Base-by-base conservation (phyloP, 2,329 filamentous ascomycete genomes). In the Fusarium nematophilum region DNA sequence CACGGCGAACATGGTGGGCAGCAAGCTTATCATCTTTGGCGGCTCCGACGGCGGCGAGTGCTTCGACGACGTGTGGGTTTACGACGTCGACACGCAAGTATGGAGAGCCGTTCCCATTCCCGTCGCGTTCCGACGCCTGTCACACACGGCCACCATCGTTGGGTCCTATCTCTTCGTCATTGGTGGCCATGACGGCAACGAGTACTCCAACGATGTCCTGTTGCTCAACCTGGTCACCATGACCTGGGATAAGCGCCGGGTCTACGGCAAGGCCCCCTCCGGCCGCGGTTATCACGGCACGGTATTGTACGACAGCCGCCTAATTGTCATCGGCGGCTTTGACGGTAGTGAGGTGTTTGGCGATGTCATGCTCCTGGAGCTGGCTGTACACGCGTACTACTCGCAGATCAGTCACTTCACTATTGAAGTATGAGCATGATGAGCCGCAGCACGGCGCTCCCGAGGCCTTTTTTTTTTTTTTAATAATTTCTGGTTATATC, bases 21-120 rank as follows among this genome's bases (percentile, higher is more conserved):
- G 83, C 73, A 90, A 90, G 75, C 83, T 90, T 58, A 90, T 90
- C 72, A 86, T 90, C 66, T 90, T 85, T 70, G 88, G 88, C 31
- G 88, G 88, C 27, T 89, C 86, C 3, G 88, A 90, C 70, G 88
- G 88, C 62, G 86, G 86, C 45, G 87, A 90, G 73, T 90, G 88
- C 74, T 90, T 90, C 75, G 83, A 87, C 70, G 88, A 90, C 68
- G 87, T 90, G 33, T 90, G 88, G 88, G 84, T 90, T 25, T 90
- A 89, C 75, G 87, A 90, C 70, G 83, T 90, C 6, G 87, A 90
- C 44, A 81, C 79, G 31, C 79, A 83, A 53, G 63, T 78, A 18
- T 90, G 88, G 86, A 84, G 82, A 57, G 70, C 78, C 6, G 87
- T 89, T 50, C 72, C 78, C 53, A 86, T 89, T 18, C 81, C 86